phyloP scores from a whole-genome alignment of 768 basidiomycete genomes.

The Artomyces pyxidatus region DNA sequence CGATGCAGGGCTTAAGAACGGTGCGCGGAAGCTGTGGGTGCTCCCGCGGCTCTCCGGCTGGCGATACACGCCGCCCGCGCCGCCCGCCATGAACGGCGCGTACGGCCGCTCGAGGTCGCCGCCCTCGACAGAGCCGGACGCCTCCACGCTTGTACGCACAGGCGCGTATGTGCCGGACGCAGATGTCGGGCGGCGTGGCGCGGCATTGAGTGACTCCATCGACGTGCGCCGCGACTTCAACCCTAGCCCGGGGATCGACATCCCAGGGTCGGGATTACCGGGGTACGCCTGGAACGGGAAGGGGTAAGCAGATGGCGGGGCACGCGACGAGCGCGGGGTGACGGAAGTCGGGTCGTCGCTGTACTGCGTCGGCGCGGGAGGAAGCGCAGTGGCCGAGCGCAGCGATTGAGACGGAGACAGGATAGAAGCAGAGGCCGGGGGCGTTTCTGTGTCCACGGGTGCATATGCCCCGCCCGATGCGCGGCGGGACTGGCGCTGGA shows the following conservation, averaged over 20 bases:
- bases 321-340: slow-evolving; percentile 5
- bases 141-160: slow-evolving; percentile 20
- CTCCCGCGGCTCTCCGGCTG: background rate
- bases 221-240: slow-evolving; percentile 31
- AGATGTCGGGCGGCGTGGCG: slow-evolving; percentile 19
- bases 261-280: slow-evolving; percentile 58
- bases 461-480: slow-evolving; percentile 1
- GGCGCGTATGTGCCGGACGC: slow-evolving; percentile 18
- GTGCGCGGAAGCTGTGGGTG: slow-evolving; percentile 41
- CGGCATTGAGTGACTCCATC: slow-evolving; percentile 26
- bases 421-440: background rate
- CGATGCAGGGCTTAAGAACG: slow-evolving; percentile 64
- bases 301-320: slow-evolving; percentile 35
- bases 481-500: background rate
- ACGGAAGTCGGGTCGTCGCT: slow-evolving; percentile 5
- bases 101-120: slow-evolving; percentile 9
- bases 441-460: slow-evolving; percentile 3
- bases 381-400: background rate
- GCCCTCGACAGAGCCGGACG: slow-evolving; percentile 7
- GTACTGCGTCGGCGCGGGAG: slow-evolving; percentile 11
- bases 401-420: slow-evolving; percentile 1
- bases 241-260: slow-evolving; percentile 29
- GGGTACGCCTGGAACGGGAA: slow-evolving; percentile 55
- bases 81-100: slow-evolving; percentile 12
- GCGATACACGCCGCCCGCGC: background rate